Conservation (phyloP, 2,329 filamentous ascomycete genomes). For the Cercospora beticola region DNA sequence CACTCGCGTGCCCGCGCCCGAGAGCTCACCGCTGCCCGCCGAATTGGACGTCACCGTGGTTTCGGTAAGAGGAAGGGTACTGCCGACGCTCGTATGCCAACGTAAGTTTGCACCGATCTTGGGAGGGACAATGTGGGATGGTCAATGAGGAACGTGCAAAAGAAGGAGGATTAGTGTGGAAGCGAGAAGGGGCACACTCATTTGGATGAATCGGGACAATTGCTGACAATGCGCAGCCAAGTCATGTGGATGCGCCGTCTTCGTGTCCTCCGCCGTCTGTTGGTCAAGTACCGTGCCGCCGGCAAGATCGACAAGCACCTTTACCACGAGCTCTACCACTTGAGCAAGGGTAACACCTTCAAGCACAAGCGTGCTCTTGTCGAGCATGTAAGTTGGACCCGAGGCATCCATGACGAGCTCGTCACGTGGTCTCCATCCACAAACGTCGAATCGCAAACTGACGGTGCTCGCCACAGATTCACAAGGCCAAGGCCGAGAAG, state of each 20-base stretch:
- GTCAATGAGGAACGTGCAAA: not conserved
- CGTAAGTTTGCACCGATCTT: conserved; percentile 58
- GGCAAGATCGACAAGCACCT: conserved; percentile 99
- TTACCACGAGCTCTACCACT: conserved; percentile 99
- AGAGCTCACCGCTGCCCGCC: conserved; percentile 89
- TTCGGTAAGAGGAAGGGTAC: conserved; percentile 99
- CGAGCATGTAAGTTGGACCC: conserved; percentile 84
- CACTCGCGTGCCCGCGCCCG: conserved; percentile 97
- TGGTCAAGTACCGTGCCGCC: conserved; percentile 99
- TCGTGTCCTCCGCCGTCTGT: conserved; percentile 95
- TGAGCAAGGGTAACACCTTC: conserved; percentile 99
- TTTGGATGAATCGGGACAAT: not conserved
- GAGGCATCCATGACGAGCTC: conserved; percentile 37
- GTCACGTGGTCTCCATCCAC: conserved; percentile 26
- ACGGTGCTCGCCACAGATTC: conserved; percentile 65
- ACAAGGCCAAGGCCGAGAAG: conserved; percentile 99
- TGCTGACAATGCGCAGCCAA: conserved; percentile 63
- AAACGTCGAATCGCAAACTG: conserved; percentile 16
- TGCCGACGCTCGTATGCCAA: conserved; percentile 97
- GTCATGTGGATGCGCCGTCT: conserved; percentile 99
- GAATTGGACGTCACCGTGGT: conserved; percentile 95
- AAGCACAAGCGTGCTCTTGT: conserved; percentile 99
- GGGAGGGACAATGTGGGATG: not conserved
- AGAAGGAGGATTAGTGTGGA: not conserved
- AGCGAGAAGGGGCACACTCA: not conserved